phyloP scores from a whole-genome alignment of 2,329 filamentous ascomycete species.

The Pezicula neosporulosa region DNA sequence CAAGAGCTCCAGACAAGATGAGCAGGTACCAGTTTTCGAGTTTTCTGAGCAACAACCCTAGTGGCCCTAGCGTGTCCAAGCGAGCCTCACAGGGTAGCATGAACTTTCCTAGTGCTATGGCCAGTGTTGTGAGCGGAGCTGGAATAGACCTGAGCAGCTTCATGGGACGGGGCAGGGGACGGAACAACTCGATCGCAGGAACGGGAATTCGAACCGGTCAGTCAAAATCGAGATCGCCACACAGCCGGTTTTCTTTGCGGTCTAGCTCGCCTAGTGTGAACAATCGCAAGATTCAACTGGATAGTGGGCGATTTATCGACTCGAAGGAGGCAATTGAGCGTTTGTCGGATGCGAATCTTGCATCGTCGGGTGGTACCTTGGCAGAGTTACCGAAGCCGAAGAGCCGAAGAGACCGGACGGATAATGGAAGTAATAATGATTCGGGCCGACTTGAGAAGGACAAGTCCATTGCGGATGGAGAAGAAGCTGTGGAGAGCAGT shows the following conservation, averaged over 20 bases:
- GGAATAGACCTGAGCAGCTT: conserved; percentile 43
- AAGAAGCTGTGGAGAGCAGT: conserved; percentile 26
- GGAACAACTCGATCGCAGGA: conserved; percentile 19
- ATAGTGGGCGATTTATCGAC: conserved; percentile 61
- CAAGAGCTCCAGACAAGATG: conserved; percentile 29
- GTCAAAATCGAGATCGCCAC: conserved; percentile 26
- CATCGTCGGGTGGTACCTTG: conserved; percentile 59
- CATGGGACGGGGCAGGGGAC: conserved; percentile 20
- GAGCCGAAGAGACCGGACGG: conserved; percentile 16
- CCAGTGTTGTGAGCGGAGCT: conserved; percentile 48
- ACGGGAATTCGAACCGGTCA: conserved; percentile 11
- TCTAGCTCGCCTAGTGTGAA: conserved; percentile 22
- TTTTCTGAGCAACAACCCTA: conserved; percentile 49
- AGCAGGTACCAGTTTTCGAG: conserved; percentile 61
- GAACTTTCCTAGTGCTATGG: conserved; percentile 39
- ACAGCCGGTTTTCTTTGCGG: conserved; percentile 22
- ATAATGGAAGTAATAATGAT: conserved; percentile 14
- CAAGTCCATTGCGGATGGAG: conserved; percentile 20
- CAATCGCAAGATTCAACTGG: conserved; percentile 32
- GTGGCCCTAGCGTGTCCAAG: conserved; percentile 40
- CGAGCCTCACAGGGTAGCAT: conserved; percentile 45
- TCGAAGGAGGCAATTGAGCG: conserved; percentile 67
- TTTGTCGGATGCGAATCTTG: conserved; percentile 68
- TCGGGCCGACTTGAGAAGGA: conserved; percentile 25
- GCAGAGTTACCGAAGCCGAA: conserved; percentile 35